phyloP scores from a whole-genome alignment of 2,329 filamentous ascomycete genomes.

The Neofusicoccum kwambonambiense region DNA sequence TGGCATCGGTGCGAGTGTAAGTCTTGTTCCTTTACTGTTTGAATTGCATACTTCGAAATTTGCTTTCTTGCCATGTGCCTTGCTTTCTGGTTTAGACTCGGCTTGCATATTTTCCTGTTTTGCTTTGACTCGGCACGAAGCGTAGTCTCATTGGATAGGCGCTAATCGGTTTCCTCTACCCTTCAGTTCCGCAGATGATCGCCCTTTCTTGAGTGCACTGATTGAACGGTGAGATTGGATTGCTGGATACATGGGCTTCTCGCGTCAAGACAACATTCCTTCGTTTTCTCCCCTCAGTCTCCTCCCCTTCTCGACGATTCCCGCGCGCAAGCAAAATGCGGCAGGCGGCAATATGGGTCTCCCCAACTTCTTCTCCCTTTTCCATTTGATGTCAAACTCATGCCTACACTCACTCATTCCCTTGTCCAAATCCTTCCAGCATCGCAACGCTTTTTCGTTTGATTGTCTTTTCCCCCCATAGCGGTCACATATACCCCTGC shows the following conservation, averaged over 20 bases:
- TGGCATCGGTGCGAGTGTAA: conserved; percentile 17
- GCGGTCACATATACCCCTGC: conserved; percentile 16
- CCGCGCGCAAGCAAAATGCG: neutral
- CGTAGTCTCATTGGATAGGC: neutral
- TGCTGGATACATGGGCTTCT: conserved; percentile 1
- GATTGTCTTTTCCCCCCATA: neutral
- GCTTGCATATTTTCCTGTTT: neutral
- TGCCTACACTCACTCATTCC: conserved; percentile 2
- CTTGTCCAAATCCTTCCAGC: neutral
- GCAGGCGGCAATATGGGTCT: conserved; percentile 3
- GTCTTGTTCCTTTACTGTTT: neutral
- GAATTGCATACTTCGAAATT: neutral
- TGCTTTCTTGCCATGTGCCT: neutral
- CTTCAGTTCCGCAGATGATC: conserved; percentile 9
- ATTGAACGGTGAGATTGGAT: conserved; percentile 12
- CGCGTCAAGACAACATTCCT: neutral
- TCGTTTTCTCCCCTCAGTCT: neutral
- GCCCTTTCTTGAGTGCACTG: neutral
- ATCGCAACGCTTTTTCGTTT: neutral
- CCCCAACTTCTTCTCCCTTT: neutral
- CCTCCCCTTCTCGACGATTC: neutral
- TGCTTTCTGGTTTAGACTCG: neutral
- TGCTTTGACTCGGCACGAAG: neutral
- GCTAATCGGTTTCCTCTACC: neutral
- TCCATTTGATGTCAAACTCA: neutral